Conservation (phyloP, 495 filamentous ascomycete species). For the Aspergillus sclerotiicarbonarius region DNA sequence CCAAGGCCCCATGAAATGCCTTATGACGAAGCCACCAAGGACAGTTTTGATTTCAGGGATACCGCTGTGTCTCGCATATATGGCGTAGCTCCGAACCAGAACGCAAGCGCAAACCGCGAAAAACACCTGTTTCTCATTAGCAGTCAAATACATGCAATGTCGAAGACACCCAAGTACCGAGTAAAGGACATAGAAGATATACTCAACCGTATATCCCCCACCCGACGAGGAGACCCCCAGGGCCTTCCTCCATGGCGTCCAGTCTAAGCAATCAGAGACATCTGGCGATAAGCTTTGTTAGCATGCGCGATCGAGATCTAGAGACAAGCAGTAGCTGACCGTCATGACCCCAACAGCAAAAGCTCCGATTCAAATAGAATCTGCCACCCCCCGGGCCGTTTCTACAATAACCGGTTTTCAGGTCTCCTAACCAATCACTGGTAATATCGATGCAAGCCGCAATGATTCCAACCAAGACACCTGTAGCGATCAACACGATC, state of each 20-base stretch:
- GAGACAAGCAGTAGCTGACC: constrained; percentile 36
- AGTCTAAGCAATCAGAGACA: constrained; percentile 72
- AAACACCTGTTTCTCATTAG: constrained; percentile 52
- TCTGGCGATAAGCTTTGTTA: constrained; percentile 36
- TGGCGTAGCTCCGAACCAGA: constrained; percentile 78
- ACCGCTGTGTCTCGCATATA: constrained; percentile 91
- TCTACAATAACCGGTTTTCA: constrained; percentile 89
- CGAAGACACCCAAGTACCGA: constrained; percentile 55
- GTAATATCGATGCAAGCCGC: constrained; percentile 88
- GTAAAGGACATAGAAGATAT: constrained; percentile 77
- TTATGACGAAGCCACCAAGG: constrained; percentile 90
- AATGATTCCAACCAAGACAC: constrained; percentile 75
- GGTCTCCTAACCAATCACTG: constrained; percentile 91
- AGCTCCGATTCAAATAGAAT: constrained; percentile 86
- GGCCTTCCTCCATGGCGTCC: constrained; percentile 80
- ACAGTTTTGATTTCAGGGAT: constrained; percentile 99
- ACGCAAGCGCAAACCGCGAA: constrained; percentile 79
- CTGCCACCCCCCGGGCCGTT: constrained; percentile 69
- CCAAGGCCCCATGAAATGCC: constrained; percentile 89
- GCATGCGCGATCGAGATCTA: background rate
- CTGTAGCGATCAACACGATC: constrained; percentile 77
- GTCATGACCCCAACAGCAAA: constrained; percentile 92
- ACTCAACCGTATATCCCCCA: constrained; percentile 78
- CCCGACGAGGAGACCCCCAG: constrained; percentile 61
- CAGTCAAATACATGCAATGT: constrained; percentile 18